These are phyloP conservation scores for Boletus vermiculosoides DNA, from an alignment of 768 basidiomycete genomes.

Conservation along the genomic window DNA sequence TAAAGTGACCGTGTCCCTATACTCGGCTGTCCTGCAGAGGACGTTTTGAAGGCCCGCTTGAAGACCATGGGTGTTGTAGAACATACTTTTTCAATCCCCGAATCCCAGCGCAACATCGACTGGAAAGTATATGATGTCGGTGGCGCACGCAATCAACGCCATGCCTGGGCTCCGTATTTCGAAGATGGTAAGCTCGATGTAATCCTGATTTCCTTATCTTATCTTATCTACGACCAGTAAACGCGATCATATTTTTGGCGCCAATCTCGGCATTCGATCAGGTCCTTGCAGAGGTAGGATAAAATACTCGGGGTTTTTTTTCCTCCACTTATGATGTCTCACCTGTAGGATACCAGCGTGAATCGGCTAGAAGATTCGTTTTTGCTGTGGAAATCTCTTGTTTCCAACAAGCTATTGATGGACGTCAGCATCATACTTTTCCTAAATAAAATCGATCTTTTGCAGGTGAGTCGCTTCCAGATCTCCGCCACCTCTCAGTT, in stretches of 20 bases:
- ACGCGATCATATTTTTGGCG: slow-evolving; percentile 85
- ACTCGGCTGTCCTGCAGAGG: slow-evolving; percentile 14
- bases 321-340: background rate
- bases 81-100: slow-evolving; percentile 68
- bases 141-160: slow-evolving; percentile 75
- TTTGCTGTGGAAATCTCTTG: slow-evolving; percentile 67
- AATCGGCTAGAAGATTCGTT: slow-evolving; percentile 83
- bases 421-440: slow-evolving; percentile 80
- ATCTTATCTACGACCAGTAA: slow-evolving; percentile 46
- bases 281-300: slow-evolving; percentile 68
- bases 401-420: slow-evolving; percentile 69
- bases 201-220: slow-evolving; percentile 1
- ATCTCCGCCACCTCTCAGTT: background rate
- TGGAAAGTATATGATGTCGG: slow-evolving; percentile 90
- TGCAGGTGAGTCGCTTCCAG: slow-evolving; percentile 48
- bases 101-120: slow-evolving; percentile 55
- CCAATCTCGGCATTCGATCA: slow-evolving; percentile 89
- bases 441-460: slow-evolving; percentile 77
- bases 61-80: slow-evolving; percentile 83
- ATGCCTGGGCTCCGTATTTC: slow-evolving; percentile 88
- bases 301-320: slow-evolving; percentile 4
- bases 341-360: slow-evolving; percentile 58
- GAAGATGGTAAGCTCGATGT: slow-evolving; percentile 57
- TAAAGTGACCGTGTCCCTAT: background rate
- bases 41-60: slow-evolving; percentile 65